Evolutionary conservation across 2,329 filamentous ascomycete species (phyloP).

Genomic region (Beauveria australis): DNA sequence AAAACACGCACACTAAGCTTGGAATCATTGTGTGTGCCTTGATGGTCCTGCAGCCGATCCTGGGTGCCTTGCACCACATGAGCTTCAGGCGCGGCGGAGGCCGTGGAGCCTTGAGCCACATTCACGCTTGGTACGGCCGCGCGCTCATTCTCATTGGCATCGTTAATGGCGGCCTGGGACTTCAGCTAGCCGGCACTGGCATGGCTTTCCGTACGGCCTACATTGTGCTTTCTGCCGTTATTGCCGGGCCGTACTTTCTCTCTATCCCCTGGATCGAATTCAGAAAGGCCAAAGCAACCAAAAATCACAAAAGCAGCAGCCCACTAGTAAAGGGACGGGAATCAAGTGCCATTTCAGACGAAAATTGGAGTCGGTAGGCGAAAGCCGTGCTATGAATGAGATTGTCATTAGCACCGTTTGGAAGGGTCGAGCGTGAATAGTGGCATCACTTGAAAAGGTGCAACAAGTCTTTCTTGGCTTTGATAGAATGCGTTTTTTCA

Average conservation of each 20-base stretch:
- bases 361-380: neutral
- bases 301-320: neutral
- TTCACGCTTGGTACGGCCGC: conserved; percentile 57
- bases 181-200: conserved; percentile 38
- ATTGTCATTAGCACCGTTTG: neutral
- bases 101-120: conserved; percentile 44
- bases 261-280: conserved; percentile 14
- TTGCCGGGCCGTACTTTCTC: conserved; percentile 36
- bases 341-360: neutral
- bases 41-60: conserved; percentile 48
- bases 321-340: neutral
- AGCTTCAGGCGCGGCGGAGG: conserved; percentile 39
- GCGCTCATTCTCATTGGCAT: conserved; percentile 49
- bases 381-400: neutral
- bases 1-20: conserved; percentile 44
- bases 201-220: conserved; percentile 43
- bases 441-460: too few relatives aligned
- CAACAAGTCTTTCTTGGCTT: too few relatives aligned
- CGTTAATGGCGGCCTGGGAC: conserved; percentile 55
- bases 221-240: conserved; percentile 43
- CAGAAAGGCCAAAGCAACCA: neutral
- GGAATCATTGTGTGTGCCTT: conserved; percentile 47
- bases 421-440: neutral
- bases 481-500: too few relatives aligned
- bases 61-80: conserved; percentile 50